Evolutionary conservation across 805 yeast species (phyloP), one percentile per base, ranked within the genome.

Genomic region (Suhomyces kilbournensis): DNA sequence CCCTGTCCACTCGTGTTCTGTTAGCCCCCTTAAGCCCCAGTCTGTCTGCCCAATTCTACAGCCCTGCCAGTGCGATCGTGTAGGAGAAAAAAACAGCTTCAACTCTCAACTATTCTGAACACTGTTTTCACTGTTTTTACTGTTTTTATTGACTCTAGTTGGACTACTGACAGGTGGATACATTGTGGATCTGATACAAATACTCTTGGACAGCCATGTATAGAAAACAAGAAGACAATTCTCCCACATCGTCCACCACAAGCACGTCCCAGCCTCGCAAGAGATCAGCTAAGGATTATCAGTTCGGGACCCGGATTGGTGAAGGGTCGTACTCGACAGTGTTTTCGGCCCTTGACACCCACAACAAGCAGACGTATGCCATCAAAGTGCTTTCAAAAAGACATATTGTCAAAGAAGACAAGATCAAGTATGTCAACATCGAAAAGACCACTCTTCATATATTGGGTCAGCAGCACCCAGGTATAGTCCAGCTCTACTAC

Each of bases 251-350:
- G 25, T n/a, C 46, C 30, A 47, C 32, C 23, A 39, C 49, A n/a
- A 30, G 35, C 25, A 12, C 44, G 25, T 26, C 25, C 12, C 44
- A 25, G 7, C 22, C 42, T 43, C 40, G 48, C 43, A 79, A 76
- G 60, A 71, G 80, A 59, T 71, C 86, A 19, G 96, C 90, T 10
- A 83, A 85, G 58, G 99, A 94, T 65, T 94, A 92, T 68, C 86
- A 84, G 56, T 90, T 94, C 65, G 96, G 96, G 8, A 84, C 89
- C 15, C 84, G 87, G 44, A 80, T 94, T 22, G 99, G 99, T 4
- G 97, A 90, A 66, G 99, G 99, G 1, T 90, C 97, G 7, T 94
- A 93, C 66, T 92, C 98, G 9, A 90, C 96, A 5, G 99, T 93
- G 8, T 89, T 83, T 61, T 87, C 88, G 53, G 99, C 97, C 0